These are phyloP conservation scores for Globisporangium solare DNA, from an alignment of 352 stramenopile genomes.

Conservation along the genomic window DNA sequence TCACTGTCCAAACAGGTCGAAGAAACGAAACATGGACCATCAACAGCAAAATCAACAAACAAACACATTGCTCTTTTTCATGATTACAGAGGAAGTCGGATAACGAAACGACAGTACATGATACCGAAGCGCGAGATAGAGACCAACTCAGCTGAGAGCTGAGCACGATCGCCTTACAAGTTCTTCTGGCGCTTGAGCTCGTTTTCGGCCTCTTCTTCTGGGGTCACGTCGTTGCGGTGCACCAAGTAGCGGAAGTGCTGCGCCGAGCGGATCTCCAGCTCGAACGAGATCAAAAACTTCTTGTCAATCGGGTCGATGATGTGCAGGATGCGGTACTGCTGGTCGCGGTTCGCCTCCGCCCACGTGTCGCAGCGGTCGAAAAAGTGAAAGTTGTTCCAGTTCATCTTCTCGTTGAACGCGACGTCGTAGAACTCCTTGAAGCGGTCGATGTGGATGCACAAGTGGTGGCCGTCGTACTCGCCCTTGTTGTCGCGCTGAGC, in stretches of 20 bases:
- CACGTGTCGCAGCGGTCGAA: slow-evolving; percentile 70
- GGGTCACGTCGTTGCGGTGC: slow-evolving; percentile 46
- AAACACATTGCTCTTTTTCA: no score
- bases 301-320: slow-evolving; percentile 59
- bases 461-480: slow-evolving; percentile 70
- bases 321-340: slow-evolving; percentile 72
- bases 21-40: no score
- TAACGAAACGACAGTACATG: no score
- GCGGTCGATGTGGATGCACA: slow-evolving; percentile 70
- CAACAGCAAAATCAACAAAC: no score
- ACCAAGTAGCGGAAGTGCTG: slow-evolving; percentile 70
- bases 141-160: neutral
- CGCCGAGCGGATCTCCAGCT: slow-evolving; percentile 66
- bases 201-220: slow-evolving; percentile 46
- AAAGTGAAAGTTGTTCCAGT: slow-evolving; percentile 73
- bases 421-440: slow-evolving; percentile 66
- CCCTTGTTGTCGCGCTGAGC: slow-evolving; percentile 45
- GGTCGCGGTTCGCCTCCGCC: slow-evolving; percentile 53
- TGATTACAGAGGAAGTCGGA: no score
- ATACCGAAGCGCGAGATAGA: neutral
- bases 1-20: no score
- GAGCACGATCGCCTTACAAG: slow-evolving; percentile 20
- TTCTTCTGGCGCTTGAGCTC: slow-evolving; percentile 57
- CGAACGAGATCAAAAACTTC: slow-evolving; percentile 59
- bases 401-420: slow-evolving; percentile 49